These are phyloP conservation scores for Cystobasidium slooffiae DNA, from an alignment of 1,284 basidiomycete genomes.

Conservation along the genomic window DNA sequence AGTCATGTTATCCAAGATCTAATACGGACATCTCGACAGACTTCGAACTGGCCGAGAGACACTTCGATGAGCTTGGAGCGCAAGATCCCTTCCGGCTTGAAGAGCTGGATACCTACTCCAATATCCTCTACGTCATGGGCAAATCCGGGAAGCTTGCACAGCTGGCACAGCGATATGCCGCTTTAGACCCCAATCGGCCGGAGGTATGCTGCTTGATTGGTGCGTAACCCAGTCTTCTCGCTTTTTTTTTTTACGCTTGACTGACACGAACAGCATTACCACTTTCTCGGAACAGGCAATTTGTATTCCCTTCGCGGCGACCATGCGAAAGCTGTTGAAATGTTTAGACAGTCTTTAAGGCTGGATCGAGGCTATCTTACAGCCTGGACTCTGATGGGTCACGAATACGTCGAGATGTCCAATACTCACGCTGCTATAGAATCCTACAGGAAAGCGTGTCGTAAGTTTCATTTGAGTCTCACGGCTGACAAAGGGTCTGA, in stretches of 20 bases:
- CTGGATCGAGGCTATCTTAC: constrained; percentile 92
- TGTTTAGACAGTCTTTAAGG: constrained; percentile 90
- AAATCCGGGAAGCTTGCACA: constrained; percentile 84
- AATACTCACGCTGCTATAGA: constrained; percentile 99
- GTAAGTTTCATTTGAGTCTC: constrained; percentile 63
- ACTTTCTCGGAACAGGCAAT: constrained; percentile 68
- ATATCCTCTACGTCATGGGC: constrained; percentile 94
- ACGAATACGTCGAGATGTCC: constrained; percentile 98
- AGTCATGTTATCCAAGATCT: too few species aligned
- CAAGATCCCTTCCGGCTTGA: constrained; percentile 89
- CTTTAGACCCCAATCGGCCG: constrained; percentile 84
- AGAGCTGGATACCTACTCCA: constrained; percentile 94
- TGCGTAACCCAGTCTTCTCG: constrained; percentile 56
- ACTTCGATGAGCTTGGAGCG: constrained; percentile 79
- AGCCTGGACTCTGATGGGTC: constrained; percentile 99
- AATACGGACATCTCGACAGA: constrained; percentile 62
- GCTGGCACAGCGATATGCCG: constrained; percentile 87
- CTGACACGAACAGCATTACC: not conserved
- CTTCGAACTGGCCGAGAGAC: constrained; percentile 77
- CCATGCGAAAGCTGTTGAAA: constrained; percentile 93
- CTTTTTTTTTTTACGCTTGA: not conserved
- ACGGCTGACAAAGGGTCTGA: not conserved
- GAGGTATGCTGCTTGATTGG: constrained; percentile 95
- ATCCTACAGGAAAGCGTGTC: constrained; percentile 91
- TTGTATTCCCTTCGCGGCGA: constrained; percentile 92